Evolutionary conservation across 75 land plant species (phyloP).

Genomic region (Adiantum capillusveneris): DNA sequence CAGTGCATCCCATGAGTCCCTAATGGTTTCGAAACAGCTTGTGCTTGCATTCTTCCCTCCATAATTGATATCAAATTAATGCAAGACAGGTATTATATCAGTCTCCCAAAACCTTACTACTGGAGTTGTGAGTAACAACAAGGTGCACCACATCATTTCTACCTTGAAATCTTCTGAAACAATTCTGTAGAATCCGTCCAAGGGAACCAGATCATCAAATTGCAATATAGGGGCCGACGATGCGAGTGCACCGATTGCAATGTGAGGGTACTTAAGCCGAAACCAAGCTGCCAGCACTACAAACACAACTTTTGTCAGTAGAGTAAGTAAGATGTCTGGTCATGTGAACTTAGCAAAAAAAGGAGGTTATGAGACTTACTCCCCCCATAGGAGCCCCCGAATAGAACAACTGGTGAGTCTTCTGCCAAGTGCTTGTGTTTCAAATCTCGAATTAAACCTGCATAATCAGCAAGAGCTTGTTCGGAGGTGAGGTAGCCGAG

Average conservation of each 20-base stretch:
- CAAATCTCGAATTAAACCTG: conserved; percentile 55
- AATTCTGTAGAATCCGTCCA: conserved; percentile 57
- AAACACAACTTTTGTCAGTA: neutral
- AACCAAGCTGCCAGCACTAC: conserved; percentile 98
- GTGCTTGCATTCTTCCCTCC: conserved; percentile 70
- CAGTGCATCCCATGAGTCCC: conserved; percentile 74
- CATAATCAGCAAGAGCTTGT: conserved; percentile 91
- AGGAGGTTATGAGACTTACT: conserved; percentile 54
- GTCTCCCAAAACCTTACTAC: no score
- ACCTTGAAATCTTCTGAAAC: conserved; percentile 81
- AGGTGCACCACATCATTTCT: no score
- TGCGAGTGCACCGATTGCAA: conserved; percentile 87
- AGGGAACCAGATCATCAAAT: conserved; percentile 77
- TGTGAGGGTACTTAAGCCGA: conserved; percentile 93
- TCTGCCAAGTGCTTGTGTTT: conserved; percentile 75
- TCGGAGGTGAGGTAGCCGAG: conserved; percentile 69
- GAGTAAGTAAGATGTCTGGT: no score
- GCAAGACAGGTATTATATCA: no score
- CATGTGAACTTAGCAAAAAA: conserved; percentile 3
- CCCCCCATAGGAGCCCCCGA: conserved; percentile 99
- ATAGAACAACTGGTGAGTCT: conserved; percentile 76
- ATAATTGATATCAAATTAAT: no score
- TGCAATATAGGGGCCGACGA: conserved; percentile 95
- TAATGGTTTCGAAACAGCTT: conserved; percentile 70
- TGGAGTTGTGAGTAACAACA: no score